Evolutionary conservation across 148 eudicot genomes (phyloP).

Genomic region (Dysphania ambrosioides): DNA sequence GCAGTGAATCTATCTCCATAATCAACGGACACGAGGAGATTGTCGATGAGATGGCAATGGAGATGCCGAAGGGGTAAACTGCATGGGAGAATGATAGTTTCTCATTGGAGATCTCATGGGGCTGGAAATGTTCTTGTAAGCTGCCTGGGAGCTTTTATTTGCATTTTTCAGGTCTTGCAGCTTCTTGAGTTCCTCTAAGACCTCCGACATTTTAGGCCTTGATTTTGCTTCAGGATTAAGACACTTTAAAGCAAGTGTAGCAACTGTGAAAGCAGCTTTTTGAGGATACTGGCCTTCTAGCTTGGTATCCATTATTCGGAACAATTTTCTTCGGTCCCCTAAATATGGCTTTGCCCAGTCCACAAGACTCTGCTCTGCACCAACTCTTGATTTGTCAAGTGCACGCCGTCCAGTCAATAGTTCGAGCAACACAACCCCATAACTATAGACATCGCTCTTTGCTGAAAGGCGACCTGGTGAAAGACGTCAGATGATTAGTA

Average conservation of each 20-base stretch:
- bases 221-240: conserved; percentile 49
- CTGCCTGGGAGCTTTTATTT: conserved; percentile 19
- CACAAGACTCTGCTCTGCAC: conserved; percentile 60
- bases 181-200: conserved; percentile 61
- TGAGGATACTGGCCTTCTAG: conserved; percentile 82
- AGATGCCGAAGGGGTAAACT: conserved; percentile 47
- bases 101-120: conserved; percentile 39
- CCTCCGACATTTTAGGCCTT: conserved; percentile 71
- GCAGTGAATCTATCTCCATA: neutral
- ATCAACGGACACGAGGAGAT: conserved; percentile 39
- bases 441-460: conserved; percentile 77
- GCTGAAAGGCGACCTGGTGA: conserved; percentile 63
- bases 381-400: conserved; percentile 55
- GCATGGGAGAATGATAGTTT: conserved; percentile 40
- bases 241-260: conserved; percentile 57
- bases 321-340: conserved; percentile 57
- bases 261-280: conserved; percentile 63
- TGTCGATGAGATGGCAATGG: conserved; percentile 49
- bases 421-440: conserved; percentile 74
- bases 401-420: conserved; percentile 71
- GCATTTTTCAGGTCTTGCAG: conserved; percentile 50
- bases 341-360: conserved; percentile 83
- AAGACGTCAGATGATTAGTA: neutral
- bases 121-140: conserved; percentile 24
- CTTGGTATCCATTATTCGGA: conserved; percentile 78